Evolutionary conservation across 2,329 filamentous ascomycete species (phyloP).

Genomic region (Neonectria sp.): DNA sequence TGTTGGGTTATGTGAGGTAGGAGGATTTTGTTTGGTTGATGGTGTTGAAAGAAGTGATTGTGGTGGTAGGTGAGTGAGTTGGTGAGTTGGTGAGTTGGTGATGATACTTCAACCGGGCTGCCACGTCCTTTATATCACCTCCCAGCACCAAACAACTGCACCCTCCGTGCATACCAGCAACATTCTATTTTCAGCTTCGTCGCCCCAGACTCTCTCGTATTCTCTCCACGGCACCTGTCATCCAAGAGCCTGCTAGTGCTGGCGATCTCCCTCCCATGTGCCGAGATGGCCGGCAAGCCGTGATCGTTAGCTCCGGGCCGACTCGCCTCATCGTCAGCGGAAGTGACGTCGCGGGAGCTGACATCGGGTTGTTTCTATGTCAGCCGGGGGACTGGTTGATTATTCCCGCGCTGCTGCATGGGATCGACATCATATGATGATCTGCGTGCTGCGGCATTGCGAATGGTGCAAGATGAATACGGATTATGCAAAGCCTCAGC

Average conservation of each 20-base stretch:
- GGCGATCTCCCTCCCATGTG: neutral
- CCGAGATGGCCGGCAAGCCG: constrained; percentile 2
- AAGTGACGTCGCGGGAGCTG: neutral
- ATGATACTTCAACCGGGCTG: neutral
- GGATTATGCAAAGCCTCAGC: neutral
- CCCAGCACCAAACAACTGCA: neutral
- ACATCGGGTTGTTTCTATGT: neutral
- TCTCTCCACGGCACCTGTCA: neutral
- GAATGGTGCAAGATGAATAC: neutral
- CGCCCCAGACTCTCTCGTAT: constrained; percentile 14
- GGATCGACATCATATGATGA: neutral
- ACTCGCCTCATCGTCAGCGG: neutral
- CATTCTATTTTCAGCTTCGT: constrained; percentile 8
- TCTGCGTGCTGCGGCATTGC: neutral
- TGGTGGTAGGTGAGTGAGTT: constrained; percentile 1
- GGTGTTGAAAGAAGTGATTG: neutral
- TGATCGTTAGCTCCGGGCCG: neutral
- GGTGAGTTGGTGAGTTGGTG: constrained; percentile 2
- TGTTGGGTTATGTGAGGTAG: neutral
- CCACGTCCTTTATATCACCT: neutral
- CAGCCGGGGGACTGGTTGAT: neutral
- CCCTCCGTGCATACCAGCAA: neutral
- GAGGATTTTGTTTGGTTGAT: neutral
- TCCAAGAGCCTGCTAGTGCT: neutral
- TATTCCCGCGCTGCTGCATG: neutral